These are phyloP conservation scores for Chaetomium sp. DNA, from an alignment of 2,329 filamentous ascomycete species.

Conservation along the genomic window DNA sequence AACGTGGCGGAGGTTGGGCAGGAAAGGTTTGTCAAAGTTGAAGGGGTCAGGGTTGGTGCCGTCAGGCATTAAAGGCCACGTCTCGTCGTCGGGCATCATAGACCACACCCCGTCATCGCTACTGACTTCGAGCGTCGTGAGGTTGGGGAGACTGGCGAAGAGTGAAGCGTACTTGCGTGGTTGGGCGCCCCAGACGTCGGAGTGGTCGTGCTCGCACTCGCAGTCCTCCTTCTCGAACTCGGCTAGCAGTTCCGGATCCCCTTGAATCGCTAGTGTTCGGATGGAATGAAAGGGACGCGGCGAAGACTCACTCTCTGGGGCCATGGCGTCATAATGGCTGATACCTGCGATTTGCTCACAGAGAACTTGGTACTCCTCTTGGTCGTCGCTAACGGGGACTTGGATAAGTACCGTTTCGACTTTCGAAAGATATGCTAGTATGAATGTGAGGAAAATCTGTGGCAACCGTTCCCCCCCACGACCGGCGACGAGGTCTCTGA, in stretches of 20 bases:
- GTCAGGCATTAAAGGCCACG: neutral
- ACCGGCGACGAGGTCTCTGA: neutral
- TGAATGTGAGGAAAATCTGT: conserved; percentile 19
- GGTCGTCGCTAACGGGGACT: conserved; percentile 22
- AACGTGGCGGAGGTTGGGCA: conserved; percentile 19
- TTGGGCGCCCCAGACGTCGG: conserved; percentile 21
- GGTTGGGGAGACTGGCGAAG: conserved; percentile 18
- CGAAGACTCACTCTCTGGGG: neutral
- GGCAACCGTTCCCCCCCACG: conserved; percentile 18
- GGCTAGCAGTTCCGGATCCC: conserved; percentile 22
- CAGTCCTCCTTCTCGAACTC: conserved; percentile 21
- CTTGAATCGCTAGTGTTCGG: conserved; percentile 23
- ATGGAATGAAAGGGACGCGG: conserved; percentile 18
- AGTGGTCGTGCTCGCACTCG: conserved; percentile 19
- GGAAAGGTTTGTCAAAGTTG: neutral
- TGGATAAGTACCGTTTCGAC: conserved; percentile 24
- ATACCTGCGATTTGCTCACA: conserved; percentile 12
- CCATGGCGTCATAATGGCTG: conserved; percentile 1
- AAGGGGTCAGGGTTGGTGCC: conserved; percentile 3
- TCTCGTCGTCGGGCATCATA: conserved; percentile 4
- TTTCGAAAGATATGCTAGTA: conserved; percentile 15
- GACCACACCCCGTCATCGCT: conserved; percentile 23
- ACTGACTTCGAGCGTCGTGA: conserved; percentile 23
- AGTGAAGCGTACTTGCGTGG: conserved; percentile 18
- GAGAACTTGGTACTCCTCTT: conserved; percentile 18